Percentiles rank a stretch among this genome's conserved stretches.
These are phyloP conservation scores for Clausena lansium DNA, from an alignment of 345 rosid species.

Conservation along the genomic window DNA sequence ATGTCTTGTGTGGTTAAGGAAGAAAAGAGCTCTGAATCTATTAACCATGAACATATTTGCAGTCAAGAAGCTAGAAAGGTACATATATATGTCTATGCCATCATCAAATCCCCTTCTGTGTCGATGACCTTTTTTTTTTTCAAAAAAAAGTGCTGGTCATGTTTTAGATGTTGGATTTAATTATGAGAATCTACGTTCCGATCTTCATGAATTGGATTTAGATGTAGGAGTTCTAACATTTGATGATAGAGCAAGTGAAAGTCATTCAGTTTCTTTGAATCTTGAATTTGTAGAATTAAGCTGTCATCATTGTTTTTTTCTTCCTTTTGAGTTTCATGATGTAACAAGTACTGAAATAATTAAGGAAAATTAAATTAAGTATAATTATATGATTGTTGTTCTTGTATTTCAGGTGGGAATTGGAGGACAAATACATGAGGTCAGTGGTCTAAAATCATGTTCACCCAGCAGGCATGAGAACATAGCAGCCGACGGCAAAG, in stretches of 20 bases:
- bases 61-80: slow-evolving; percentile 28
- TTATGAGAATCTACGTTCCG: not conserved
- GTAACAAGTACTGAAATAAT: not conserved
- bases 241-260: not conserved
- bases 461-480: slow-evolving; percentile 25
- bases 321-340: not conserved
- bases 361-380: not conserved
- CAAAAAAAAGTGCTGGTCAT: not conserved
- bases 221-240: not conserved
- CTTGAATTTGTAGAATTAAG: not conserved
- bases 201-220: not conserved
- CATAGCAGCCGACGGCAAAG: slow-evolving; percentile 22
- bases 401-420: slow-evolving; percentile 19
- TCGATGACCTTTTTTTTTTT: not conserved
- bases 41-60: slow-evolving; percentile 28
- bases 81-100: not conserved
- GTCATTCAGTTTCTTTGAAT: not conserved
- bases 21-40: slow-evolving; percentile 32
- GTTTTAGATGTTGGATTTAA: not conserved
- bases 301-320: not conserved
- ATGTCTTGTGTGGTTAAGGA: slow-evolving; percentile 22
- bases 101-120: not conserved
- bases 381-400: not conserved
- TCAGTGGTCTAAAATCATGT: slow-evolving; percentile 21
- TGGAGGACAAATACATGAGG: slow-evolving; percentile 10